Evolutionary conservation across 2,329 filamentous ascomycete genomes (phyloP).

Genomic region (Xylogone sp.): DNA sequence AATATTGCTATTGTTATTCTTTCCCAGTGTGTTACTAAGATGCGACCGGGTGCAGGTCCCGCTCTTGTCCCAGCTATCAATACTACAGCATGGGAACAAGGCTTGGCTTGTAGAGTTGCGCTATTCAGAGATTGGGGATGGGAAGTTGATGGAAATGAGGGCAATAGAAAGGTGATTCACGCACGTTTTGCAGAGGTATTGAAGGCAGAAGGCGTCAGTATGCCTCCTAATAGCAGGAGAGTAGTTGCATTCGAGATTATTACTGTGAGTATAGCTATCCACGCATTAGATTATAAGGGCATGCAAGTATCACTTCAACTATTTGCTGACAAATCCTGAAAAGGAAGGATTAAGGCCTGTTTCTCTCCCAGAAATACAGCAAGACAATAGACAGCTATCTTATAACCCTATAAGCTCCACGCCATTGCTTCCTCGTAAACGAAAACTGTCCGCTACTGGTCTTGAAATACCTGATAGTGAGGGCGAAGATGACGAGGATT

Average conservation of each 20-base stretch:
- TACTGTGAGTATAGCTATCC: conserved; percentile 13
- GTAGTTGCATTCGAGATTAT: conserved; percentile 21
- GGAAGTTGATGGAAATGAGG: conserved; percentile 33
- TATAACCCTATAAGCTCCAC: conserved; percentile 11
- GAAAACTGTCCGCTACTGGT: conserved; percentile 59
- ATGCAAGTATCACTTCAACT: background rate
- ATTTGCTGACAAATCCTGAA: background rate
- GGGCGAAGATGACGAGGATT: conserved; percentile 60
- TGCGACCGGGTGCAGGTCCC: conserved; percentile 63
- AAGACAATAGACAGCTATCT: background rate
- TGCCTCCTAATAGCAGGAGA: conserved; percentile 18
- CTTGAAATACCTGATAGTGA: conserved; percentile 60
- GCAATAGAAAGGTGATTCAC: conserved; percentile 44
- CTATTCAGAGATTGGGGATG: conserved; percentile 75
- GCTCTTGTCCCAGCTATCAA: conserved; percentile 72
- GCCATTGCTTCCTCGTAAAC: conserved; percentile 46
- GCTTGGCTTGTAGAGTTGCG: conserved; percentile 68
- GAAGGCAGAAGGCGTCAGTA: conserved; percentile 52
- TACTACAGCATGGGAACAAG: conserved; percentile 75
- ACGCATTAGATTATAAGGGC: background rate
- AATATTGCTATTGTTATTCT: conserved; percentile 72
- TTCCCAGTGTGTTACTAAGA: conserved; percentile 78
- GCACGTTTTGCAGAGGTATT: conserved; percentile 60
- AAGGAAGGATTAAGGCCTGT: conserved; percentile 11
- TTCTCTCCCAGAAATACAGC: conserved; percentile 2